phyloP scores from a whole-genome alignment of 139 green algal species.

The Picochlorum sp. region DNA sequence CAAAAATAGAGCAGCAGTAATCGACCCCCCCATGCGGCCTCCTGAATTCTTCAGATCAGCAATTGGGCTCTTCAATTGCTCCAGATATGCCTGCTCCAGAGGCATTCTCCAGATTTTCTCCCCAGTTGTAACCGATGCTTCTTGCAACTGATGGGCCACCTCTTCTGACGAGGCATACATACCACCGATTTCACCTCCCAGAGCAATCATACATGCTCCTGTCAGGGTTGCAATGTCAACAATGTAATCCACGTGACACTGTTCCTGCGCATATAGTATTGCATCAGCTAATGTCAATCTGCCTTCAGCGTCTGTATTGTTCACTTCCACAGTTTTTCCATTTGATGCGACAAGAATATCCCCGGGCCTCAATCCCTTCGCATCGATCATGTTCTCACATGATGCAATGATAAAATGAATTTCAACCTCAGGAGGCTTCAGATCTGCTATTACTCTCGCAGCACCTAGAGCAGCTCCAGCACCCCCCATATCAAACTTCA shows the following conservation, averaged over 20 bases:
- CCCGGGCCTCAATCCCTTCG: slow-evolving; percentile 72
- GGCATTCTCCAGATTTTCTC: slow-evolving; percentile 93
- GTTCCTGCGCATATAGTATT: slow-evolving; percentile 81
- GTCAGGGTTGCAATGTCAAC: slow-evolving; percentile 96
- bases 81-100: slow-evolving; percentile 76
- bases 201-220: slow-evolving; percentile 84
- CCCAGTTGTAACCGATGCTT: slow-evolving; percentile 35
- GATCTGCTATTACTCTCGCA: slow-evolving; percentile 50
- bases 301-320: slow-evolving; percentile 64
- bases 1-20: slow-evolving; percentile 91
- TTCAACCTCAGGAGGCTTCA: slow-evolving; percentile 59
- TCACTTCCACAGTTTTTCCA: slow-evolving; percentile 82
- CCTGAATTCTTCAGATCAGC: slow-evolving; percentile 76
- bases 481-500: slow-evolving; percentile 90
- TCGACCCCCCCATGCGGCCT: slow-evolving; percentile 56
- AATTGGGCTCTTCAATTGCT: slow-evolving; percentile 48
- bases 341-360: slow-evolving; percentile 88
- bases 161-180: slow-evolving; percentile 46
- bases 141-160: slow-evolving; percentile 29
- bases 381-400: slow-evolving; percentile 98
- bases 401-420: slow-evolving; percentile 91
- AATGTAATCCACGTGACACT: slow-evolving; percentile 41
- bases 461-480: slow-evolving; percentile 68
- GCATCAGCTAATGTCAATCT: slow-evolving; percentile 90
- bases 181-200: slow-evolving; percentile 57